Evolutionary conservation across 306 rosid genomes (phyloP).

Genomic region (Rubus parviflorus): DNA sequence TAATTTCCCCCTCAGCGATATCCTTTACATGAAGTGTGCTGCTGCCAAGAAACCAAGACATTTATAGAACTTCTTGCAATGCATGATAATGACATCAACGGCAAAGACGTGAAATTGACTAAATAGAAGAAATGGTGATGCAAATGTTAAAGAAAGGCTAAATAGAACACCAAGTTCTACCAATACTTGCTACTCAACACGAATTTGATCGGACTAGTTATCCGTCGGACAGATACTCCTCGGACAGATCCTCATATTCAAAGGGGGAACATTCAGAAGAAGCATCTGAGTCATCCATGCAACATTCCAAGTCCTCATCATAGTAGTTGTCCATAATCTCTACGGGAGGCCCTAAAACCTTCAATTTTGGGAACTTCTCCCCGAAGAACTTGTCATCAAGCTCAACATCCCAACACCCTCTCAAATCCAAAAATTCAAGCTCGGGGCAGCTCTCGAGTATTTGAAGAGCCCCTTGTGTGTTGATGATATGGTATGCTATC

Average conservation of each 20-base stretch:
- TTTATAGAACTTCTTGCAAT: too few relatives aligned
- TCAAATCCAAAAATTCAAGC: conserved; percentile 73
- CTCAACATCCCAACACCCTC: conserved; percentile 90
- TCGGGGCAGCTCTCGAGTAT: conserved; percentile 65
- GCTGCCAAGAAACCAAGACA: not conserved
- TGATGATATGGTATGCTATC: conserved; percentile 74
- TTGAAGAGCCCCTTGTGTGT: conserved; percentile 52
- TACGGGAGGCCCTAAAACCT: conserved; percentile 72
- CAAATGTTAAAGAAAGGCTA: not conserved
- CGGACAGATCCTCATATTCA: not conserved
- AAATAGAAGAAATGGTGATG: not conserved
- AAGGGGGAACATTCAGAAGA: conserved; percentile 1
- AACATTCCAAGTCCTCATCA: conserved; percentile 68
- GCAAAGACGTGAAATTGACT: not conserved
- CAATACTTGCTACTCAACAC: not conserved
- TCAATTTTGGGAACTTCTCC: conserved; percentile 63
- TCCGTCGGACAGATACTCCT: not conserved
- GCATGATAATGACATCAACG: not conserved
- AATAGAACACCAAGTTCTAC: not conserved
- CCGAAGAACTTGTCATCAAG: conserved; percentile 50
- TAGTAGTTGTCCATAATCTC: conserved; percentile 32
- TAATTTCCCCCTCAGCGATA: not conserved
- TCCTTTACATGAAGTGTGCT: not conserved
- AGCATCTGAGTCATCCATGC: conserved; percentile 61
- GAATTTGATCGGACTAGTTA: not conserved